These are phyloP conservation scores for Magnolia kwangsiensis DNA, from an alignment of 164 flowering plant genomes.

Conservation along the genomic window DNA sequence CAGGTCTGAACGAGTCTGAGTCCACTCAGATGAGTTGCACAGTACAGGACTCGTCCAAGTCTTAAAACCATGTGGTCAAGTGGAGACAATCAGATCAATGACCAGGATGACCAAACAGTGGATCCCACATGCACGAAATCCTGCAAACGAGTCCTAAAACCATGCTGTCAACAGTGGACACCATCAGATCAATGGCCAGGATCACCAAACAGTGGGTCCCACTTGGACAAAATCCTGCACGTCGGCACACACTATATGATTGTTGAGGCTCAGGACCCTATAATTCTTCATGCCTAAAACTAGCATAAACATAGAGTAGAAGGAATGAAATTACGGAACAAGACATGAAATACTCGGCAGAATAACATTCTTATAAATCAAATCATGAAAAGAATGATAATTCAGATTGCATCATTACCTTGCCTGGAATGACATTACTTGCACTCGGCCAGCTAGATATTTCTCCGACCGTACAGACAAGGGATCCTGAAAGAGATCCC, in stretches of 20 bases:
- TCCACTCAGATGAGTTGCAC: too few relatives aligned
- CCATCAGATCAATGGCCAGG: neutral
- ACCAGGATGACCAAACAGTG: neutral
- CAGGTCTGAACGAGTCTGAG: too few relatives aligned
- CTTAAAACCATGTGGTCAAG: neutral
- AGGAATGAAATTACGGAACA: too few relatives aligned
- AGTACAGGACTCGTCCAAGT: too few relatives aligned
- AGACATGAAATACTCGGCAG: too few relatives aligned
- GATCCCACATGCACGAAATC: neutral
- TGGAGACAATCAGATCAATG: neutral
- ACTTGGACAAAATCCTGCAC: too few relatives aligned
- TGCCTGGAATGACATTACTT: slow-evolving; percentile 98
- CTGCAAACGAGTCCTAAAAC: neutral
- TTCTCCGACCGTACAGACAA: slow-evolving; percentile 98
- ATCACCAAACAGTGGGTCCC: too few relatives aligned
- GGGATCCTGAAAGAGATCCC: slow-evolving; percentile 66
- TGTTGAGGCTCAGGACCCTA: neutral
- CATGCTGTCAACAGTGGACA: neutral
- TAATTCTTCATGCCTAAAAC: neutral
- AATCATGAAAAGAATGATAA: neutral
- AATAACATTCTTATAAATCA: too few relatives aligned
- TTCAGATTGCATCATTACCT: slow-evolving; percentile 44
- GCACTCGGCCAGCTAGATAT: slow-evolving; percentile 97
- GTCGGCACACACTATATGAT: neutral
- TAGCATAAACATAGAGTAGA: too few relatives aligned